Evolutionary conservation across 129 eudicot species (phyloP), one percentile per base, ranked within the genome.

Genomic region (Ambrosia artemisiifolia): DNA sequence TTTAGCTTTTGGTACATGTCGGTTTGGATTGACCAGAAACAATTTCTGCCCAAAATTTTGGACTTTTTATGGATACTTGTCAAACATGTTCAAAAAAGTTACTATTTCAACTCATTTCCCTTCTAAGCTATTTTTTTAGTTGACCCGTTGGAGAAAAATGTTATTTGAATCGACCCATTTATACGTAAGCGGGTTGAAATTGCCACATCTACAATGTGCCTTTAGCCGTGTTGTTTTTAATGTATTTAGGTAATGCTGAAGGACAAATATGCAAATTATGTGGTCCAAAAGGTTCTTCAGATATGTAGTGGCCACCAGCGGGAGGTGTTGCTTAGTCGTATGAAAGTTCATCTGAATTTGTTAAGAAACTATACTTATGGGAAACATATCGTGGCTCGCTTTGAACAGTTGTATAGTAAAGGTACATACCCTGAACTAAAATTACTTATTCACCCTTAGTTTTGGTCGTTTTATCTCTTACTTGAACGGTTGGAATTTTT

Each of bases 231-330:
- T 63, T 63, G 3, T 16, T 65, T 56, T 43, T 71, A 53, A 50
- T 42, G 63, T n/a, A 7, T 16, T 17, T 63, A 89, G 93, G 75
- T 84, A 35, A 86, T 89, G 96, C 85, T 89, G 88, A 89, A 89
- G 75, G 96, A 89, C 82, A 90, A 89, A 72, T 89, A 79, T 70
- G 96, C 96, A 79, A 89, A 89, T 74, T 89, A 89, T 78, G 96
- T 89, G 72, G 83, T 89, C 69, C 96, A 89, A 75, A 89, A 81
- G 86, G 84, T 86, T 60, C 84, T 89, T 72, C 85, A 86, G 70
- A 84, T 69, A 60, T 84, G 88, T 60, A 74, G 61, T 2, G 80
- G 47, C 19, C 77, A 55, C 14, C 90, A 86, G 49, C 82, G 86
- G 74, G 88, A 86, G 69, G 50, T 82, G 79, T 74, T 89, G 63